These are phyloP conservation scores for Scenedesmus sp. DNA, from an alignment of 163 green algal genomes.

Conservation along the genomic window DNA sequence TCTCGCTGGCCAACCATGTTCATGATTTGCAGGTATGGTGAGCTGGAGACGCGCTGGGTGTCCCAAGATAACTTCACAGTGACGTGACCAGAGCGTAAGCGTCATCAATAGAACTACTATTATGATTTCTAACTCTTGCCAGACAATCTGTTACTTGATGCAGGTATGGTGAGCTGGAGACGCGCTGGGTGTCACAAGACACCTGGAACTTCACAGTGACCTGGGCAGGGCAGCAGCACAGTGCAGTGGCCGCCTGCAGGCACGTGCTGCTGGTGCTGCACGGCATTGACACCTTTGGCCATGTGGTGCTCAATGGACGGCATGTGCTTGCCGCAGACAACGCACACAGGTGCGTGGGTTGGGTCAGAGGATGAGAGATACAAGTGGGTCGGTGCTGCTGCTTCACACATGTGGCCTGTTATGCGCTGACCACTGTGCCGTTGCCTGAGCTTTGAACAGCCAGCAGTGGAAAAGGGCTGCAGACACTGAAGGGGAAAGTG, in stretches of 20 bases:
- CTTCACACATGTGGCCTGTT: not conserved
- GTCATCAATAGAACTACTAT: too few relatives aligned
- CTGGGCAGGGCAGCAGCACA: not conserved
- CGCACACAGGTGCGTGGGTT: slow-evolving; percentile 57
- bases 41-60: slow-evolving; percentile 74
- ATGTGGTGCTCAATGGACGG: slow-evolving; percentile 71
- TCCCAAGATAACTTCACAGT: slow-evolving; percentile 63
- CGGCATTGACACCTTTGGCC: slow-evolving; percentile 72
- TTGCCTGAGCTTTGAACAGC: not conserved
- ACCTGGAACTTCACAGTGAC: slow-evolving; percentile 68
- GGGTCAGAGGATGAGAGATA: not conserved
- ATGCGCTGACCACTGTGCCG: not conserved
- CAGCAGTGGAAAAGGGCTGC: too few relatives aligned
- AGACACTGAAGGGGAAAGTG: too few relatives aligned
- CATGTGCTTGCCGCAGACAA: slow-evolving; percentile 58
- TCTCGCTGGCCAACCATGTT: too few relatives aligned
- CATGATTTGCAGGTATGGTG: slow-evolving; percentile 64
- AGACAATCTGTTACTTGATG: not conserved
- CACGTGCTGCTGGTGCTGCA: slow-evolving; percentile 68
- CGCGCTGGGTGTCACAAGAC: slow-evolving; percentile 75
- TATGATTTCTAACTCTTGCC: too few relatives aligned
- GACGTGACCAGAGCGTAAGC: not conserved
- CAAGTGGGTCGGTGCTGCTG: not conserved
- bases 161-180: slow-evolving; percentile 74
- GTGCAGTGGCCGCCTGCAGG: not conserved